Evolutionary conservation across 768 basidiomycete genomes (phyloP).

Genomic region (Rubroboletus pulcherrimus): DNA sequence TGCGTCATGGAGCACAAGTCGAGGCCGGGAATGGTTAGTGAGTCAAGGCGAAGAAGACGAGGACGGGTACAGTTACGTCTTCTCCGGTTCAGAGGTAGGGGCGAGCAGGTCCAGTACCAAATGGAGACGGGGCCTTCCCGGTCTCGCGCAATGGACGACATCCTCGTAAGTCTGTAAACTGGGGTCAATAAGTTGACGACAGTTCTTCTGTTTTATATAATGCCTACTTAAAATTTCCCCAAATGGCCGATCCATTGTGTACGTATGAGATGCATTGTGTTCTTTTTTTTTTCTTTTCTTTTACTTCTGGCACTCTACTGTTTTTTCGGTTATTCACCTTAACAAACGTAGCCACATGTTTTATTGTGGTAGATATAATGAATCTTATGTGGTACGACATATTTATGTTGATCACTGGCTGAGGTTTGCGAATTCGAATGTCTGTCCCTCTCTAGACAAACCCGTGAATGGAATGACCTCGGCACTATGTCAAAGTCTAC

Average conservation of each 20-base stretch:
- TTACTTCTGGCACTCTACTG: slow-evolving; percentile 2
- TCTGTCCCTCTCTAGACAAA: neutral
- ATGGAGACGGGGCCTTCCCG: slow-evolving; percentile 33
- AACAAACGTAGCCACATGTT: slow-evolving; percentile 15
- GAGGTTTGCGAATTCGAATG: neutral
- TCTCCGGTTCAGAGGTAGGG: slow-evolving; percentile 19
- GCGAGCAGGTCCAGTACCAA: slow-evolving; percentile 21
- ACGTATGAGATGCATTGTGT: slow-evolving; percentile 12
- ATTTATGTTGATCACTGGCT: neutral
- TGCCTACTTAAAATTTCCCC: slow-evolving; percentile 4
- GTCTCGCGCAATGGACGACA: slow-evolving; percentile 29
- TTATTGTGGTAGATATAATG: slow-evolving; percentile 23
- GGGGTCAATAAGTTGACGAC: neutral
- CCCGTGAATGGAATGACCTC: neutral
- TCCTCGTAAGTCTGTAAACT: slow-evolving; percentile 17
- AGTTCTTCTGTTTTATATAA: neutral
- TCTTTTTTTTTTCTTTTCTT: neutral
- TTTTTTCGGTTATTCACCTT: neutral
- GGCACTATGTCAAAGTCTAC: neutral
- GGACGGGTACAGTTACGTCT: slow-evolving; percentile 23
- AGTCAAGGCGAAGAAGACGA: slow-evolving; percentile 29
- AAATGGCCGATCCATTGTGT: slow-evolving; percentile 5
- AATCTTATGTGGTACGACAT: slow-evolving; percentile 3
- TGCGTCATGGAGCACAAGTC: slow-evolving; percentile 20
- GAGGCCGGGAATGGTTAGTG: slow-evolving; percentile 24